Conservation (phyloP, 148 eudicot species). For the Diospyros lotus region DNA sequence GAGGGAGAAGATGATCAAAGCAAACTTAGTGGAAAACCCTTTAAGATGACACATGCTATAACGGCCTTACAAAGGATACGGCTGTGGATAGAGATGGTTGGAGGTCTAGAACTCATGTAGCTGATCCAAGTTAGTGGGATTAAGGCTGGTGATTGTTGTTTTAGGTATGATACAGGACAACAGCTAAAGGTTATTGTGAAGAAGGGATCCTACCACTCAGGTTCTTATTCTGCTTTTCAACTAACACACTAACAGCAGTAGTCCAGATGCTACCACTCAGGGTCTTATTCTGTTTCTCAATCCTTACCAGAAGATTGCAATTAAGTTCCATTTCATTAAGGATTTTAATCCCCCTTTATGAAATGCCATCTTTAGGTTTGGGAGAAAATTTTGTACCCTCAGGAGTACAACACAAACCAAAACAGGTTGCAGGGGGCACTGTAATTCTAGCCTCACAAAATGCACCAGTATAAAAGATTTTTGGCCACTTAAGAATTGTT, state of each 20-base stretch:
- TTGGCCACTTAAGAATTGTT: slow-evolving; percentile 8
- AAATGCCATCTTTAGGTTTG: slow-evolving; percentile 2
- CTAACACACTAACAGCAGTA: neutral
- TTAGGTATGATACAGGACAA: no score
- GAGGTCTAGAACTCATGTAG: no score
- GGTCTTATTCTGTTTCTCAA: neutral
- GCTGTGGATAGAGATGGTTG: no score
- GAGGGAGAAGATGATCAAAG: no score
- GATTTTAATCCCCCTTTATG: neutral
- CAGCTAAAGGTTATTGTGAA: no score
- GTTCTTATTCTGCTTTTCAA: neutral
- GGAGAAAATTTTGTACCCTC: neutral
- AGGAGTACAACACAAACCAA: neutral
- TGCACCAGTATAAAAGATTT: slow-evolving; percentile 4
- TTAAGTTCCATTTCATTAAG: neutral
- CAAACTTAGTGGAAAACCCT: no score
- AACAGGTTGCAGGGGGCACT: neutral
- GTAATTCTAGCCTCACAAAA: neutral
- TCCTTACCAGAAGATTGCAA: slow-evolving; percentile 1
- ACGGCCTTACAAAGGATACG: neutral
- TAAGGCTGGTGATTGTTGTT: no score
- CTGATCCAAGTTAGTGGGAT: neutral
- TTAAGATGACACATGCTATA: no score
- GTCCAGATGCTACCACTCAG: neutral
- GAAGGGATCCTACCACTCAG: neutral